phyloP scores from a whole-genome alignment of 306 rosid genomes.

The Luffa aegyptiaca region DNA sequence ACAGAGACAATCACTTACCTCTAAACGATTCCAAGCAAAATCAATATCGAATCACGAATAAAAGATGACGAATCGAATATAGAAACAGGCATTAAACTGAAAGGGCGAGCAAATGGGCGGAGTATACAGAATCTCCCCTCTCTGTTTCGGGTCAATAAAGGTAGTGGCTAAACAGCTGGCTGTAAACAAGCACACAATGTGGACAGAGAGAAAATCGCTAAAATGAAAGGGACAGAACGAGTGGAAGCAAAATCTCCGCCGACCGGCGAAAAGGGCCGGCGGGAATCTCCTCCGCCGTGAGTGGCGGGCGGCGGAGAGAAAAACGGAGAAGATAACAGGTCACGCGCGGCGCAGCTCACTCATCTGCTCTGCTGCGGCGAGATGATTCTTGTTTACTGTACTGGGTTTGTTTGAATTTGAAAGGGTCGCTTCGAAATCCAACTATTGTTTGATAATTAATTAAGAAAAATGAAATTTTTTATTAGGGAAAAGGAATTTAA shows the following conservation, averaged over 20 bases:
- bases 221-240: background rate
- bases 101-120: constrained; percentile 7
- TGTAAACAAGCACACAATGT: constrained; percentile 27
- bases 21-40: background rate
- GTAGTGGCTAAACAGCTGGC: constrained; percentile 43
- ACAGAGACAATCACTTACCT: background rate
- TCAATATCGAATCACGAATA: background rate
- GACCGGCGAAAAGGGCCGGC: background rate
- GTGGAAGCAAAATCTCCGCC: background rate
- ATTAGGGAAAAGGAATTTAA: background rate
- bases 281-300: background rate
- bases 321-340: constrained; percentile 11
- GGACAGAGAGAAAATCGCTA: background rate
- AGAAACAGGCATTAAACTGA: background rate
- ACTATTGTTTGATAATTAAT: background rate
- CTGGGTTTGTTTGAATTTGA: background rate
- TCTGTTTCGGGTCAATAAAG: constrained; percentile 1
- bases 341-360: constrained; percentile 7
- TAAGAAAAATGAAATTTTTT: background rate
- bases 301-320: background rate
- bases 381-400: background rate
- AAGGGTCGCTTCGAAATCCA: background rate
- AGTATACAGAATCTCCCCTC: constrained; percentile 1
- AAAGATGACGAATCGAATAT: constrained; percentile 1
- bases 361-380: background rate